Conservation (phyloP, 768 basidiomycete genomes). For the Auricularia auricula-judae region DNA sequence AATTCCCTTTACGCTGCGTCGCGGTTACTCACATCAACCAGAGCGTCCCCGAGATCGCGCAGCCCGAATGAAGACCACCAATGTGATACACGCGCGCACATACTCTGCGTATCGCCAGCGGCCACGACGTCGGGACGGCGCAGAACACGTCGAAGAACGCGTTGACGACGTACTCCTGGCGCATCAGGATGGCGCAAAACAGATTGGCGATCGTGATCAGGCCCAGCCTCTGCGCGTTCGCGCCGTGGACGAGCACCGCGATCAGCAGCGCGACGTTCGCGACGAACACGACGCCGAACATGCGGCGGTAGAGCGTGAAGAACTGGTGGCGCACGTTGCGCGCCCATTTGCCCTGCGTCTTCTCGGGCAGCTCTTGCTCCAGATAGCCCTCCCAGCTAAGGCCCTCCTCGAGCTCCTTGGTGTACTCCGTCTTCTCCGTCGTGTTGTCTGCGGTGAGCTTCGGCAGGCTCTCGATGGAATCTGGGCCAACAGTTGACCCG, state of each 20-base stretch:
- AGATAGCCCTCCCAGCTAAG: slow-evolving; percentile 40
- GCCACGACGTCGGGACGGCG: slow-evolving; percentile 43
- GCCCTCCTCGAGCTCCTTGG: background rate
- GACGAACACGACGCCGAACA: slow-evolving; percentile 42
- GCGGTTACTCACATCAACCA: slow-evolving; percentile 29
- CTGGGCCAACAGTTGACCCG: too few relatives aligned
- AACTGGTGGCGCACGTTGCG: slow-evolving; percentile 46
- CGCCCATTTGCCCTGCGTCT: slow-evolving; percentile 34
- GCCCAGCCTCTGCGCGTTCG: slow-evolving; percentile 27
- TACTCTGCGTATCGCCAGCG: slow-evolving; percentile 39
- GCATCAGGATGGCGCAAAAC: slow-evolving; percentile 37
- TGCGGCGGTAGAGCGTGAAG: slow-evolving; percentile 43
- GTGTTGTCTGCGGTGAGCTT: background rate
- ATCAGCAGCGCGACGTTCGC: slow-evolving; percentile 41
- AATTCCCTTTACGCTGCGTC: background rate
- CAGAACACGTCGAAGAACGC: slow-evolving; percentile 43
- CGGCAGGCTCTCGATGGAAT: background rate
- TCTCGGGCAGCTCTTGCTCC: slow-evolving; percentile 38
- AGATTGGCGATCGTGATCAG: slow-evolving; percentile 36
- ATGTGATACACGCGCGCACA: slow-evolving; percentile 49
- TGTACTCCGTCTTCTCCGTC: background rate
- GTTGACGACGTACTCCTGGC: slow-evolving; percentile 50
- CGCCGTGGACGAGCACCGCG: slow-evolving; percentile 21
- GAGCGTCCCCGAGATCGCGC: slow-evolving; percentile 39
- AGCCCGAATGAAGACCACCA: slow-evolving; percentile 50